Conservation (phyloP, 768 basidiomycete species). For the Boletus barrowsii region DNA sequence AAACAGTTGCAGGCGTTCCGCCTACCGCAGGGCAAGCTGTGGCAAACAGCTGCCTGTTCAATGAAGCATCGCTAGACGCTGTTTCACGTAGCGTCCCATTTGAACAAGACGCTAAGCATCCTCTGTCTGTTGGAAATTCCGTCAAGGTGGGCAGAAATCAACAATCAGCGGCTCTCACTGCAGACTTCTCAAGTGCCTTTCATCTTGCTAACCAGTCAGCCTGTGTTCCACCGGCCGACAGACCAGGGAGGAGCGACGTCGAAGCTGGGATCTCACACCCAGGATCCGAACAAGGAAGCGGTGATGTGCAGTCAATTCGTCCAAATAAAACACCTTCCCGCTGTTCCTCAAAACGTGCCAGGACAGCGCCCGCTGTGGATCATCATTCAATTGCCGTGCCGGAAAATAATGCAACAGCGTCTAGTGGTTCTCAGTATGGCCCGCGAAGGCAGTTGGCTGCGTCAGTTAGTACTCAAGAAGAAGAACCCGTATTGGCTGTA, state of each 20-base stretch:
- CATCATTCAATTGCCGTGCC: neutral
- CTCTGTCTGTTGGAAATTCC: neutral
- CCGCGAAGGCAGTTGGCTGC: neutral
- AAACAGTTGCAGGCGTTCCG: neutral
- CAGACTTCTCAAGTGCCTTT: neutral
- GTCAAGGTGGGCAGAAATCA: neutral
- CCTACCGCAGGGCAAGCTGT: neutral
- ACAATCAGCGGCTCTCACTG: neutral
- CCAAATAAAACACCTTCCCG: neutral
- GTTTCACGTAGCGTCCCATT: neutral
- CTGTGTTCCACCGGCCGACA: too few species aligned
- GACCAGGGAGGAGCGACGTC: neutral
- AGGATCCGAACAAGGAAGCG: neutral
- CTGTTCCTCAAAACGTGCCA: slow-evolving; percentile 4
- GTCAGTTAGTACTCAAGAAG: neutral
- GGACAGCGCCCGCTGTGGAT: neutral
- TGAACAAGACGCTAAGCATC: neutral
- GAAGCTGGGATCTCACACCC: neutral
- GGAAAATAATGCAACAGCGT: neutral
- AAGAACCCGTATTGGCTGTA: neutral
- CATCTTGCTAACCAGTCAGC: neutral
- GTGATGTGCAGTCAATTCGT: neutral
- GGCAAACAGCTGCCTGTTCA: neutral
- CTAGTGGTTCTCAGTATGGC: neutral
- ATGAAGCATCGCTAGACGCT: neutral